Base-by-base conservation (phyloP, 805 yeast species). In the Yarrowia phangngaensis region DNA sequence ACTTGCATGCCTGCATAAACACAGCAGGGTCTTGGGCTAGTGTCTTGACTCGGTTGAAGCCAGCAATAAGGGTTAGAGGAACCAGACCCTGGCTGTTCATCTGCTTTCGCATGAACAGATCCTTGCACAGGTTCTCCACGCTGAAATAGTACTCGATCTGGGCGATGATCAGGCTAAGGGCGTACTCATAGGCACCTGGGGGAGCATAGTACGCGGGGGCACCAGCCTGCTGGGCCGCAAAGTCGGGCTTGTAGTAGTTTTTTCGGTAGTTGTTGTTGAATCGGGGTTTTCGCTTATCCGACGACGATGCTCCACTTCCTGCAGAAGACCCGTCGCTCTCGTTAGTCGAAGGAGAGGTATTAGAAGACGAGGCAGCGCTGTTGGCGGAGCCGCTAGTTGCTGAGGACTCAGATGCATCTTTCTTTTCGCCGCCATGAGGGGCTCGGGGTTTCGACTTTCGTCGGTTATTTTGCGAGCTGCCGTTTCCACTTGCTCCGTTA, bases 101-200 rank as follows among this genome's bases (percentile, higher is more conserved):
- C 59, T 84, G 84, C 55, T 78, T 75, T 66, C 95, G 79, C 66
- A 92, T 72, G 63, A 69, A 90, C 45, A 81, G 70, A 68, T 92
- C 98, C 67, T 87, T 84, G 58, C 82, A 71, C 66, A 92, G 73
- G 66, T 92, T 92, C 58, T 87, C 95, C 43, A 80, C 72, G 22
- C 94, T 82, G 69, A 92, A 84, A 66, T 92, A 92, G 71, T 92
- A 92, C 62, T 86, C 92, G 46, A 90, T 70, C 71, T 89, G 97
- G 64, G 63, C 64, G 6, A 75, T 61, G 23, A 73, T 65, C 27
- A 61, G 43, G 26, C 55, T 52, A 43, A 65, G 29, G 24, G 56
- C 46, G 24, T 54, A 54, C 27, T 53, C 59, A 43, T 50, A 55
- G 28, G 54, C 54, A n/a, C 49, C 47, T 16, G 60, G 52, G 16